Evolutionary conservation across 345 rosid genomes (phyloP).

Genomic region (Salix brachista): DNA sequence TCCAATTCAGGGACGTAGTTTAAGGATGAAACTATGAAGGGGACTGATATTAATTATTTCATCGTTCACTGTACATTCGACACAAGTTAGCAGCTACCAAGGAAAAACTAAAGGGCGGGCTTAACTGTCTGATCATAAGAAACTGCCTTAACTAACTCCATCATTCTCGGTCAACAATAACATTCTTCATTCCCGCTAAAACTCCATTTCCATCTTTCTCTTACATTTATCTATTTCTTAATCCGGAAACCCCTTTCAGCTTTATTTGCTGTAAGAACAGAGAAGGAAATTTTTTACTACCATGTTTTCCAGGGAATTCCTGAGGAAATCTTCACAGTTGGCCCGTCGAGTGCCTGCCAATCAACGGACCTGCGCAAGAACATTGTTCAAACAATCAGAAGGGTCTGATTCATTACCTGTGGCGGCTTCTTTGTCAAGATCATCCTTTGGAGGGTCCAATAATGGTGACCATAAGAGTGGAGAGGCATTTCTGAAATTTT

Average conservation of each 20-base stretch:
- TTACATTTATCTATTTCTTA: neutral
- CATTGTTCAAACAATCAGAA: neutral
- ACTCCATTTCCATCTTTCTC: neutral
- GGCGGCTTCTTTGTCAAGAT: neutral
- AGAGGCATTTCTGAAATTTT: neutral
- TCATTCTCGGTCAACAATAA: constrained; percentile 6
- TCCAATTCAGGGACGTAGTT: too few relatives aligned
- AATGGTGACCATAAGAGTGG: neutral
- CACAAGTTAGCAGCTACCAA: too few relatives aligned
- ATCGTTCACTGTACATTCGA: too few relatives aligned
- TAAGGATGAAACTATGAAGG: too few relatives aligned
- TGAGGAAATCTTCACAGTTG: neutral
- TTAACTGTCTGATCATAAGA: neutral
- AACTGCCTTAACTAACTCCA: constrained; percentile 10
- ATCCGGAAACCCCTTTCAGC: neutral
- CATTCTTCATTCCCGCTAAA: neutral
- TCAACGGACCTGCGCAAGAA: neutral
- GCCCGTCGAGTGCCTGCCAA: neutral
- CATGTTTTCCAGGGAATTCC: constrained; percentile 4
- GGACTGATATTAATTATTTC: too few relatives aligned
- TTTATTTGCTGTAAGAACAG: neutral
- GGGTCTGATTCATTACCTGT: neutral
- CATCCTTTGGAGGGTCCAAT: constrained; percentile 11
- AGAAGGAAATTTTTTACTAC: neutral
- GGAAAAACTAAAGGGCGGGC: neutral